Percentiles rank a stretch among this genome's conserved stretches.
Evolutionary conservation across 208 protist species (phyloP).

Genomic region (Trichomonas vaginalis): DNA sequence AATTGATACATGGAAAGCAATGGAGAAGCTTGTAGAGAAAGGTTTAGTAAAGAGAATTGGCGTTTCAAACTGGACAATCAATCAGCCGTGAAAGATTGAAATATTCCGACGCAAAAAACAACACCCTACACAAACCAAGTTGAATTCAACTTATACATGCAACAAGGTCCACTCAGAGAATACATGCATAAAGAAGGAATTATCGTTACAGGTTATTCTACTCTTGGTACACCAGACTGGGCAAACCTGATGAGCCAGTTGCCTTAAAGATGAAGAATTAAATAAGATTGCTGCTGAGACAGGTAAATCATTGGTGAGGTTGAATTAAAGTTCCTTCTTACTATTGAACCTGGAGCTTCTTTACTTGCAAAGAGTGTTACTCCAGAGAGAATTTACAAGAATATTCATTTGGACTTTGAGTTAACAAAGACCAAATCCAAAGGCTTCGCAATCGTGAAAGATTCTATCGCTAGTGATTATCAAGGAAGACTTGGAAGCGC

Average conservation of each 20-base stretch:
- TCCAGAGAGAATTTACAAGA: neutral
- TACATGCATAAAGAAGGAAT: neutral
- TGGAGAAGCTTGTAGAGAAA: constrained; percentile 44
- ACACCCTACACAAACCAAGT: neutral
- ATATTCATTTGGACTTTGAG: neutral
- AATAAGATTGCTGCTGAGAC: neutral
- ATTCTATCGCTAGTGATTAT: neutral
- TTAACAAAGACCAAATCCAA: neutral
- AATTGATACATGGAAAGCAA: constrained; percentile 43
- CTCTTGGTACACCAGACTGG: neutral
- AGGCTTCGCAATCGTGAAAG: neutral
- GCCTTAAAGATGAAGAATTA: neutral
- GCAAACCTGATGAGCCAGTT: neutral
- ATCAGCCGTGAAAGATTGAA: neutral
- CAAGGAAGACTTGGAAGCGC: neutral
- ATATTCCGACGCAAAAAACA: neutral
- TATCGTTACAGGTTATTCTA: neutral
- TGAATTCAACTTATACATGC: neutral
- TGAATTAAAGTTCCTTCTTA: neutral
- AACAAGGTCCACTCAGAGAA: neutral
- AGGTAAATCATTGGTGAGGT: neutral
- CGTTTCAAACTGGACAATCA: constrained; percentile 35
- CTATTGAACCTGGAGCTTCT: neutral
- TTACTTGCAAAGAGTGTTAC: neutral
- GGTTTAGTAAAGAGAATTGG: constrained; percentile 42